phyloP scores from a whole-genome alignment of 2,329 filamentous ascomycete genomes.

The Dothiorella sarmentorum region DNA sequence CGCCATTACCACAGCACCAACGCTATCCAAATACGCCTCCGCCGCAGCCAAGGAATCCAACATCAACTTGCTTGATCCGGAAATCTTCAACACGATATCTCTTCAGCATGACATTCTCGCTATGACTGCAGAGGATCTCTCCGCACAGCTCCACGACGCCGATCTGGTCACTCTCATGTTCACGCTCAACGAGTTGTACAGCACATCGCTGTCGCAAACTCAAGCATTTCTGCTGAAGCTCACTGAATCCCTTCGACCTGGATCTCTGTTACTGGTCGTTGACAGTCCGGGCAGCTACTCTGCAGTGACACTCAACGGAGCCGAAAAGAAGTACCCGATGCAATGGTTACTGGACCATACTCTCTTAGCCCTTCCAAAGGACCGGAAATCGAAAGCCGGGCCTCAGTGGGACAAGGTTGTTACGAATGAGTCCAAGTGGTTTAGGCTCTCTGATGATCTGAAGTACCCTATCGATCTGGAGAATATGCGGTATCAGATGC shows the following conservation, averaged over 20 bases:
- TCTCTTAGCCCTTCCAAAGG: constrained; percentile 49
- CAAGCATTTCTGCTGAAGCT: constrained; percentile 72
- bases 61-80: constrained; percentile 31
- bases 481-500: constrained; percentile 93
- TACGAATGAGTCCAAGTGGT: constrained; percentile 79
- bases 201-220: constrained; percentile 68
- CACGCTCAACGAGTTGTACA: constrained; percentile 93
- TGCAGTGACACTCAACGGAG: constrained; percentile 61
- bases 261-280: constrained; percentile 74
- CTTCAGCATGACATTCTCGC: constrained; percentile 50
- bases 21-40: constrained; percentile 48
- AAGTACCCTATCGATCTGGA: constrained; percentile 82
- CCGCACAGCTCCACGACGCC: constrained; percentile 28
- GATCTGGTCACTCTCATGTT: constrained; percentile 79
- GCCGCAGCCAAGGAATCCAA: constrained; percentile 43
- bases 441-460: constrained; percentile 61
- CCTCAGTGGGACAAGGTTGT: constrained; percentile 68
- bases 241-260: constrained; percentile 55
- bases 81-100: constrained; percentile 39
- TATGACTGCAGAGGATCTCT: constrained; percentile 36
- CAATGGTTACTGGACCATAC: constrained; percentile 86
- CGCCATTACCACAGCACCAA: constrained; percentile 52
- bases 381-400: neutral
- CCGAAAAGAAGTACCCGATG: constrained; percentile 78
- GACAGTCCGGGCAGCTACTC: constrained; percentile 95